These are phyloP conservation scores for Lenzites betulinus DNA, from an alignment of 768 basidiomycete species.

Conservation along the genomic window DNA sequence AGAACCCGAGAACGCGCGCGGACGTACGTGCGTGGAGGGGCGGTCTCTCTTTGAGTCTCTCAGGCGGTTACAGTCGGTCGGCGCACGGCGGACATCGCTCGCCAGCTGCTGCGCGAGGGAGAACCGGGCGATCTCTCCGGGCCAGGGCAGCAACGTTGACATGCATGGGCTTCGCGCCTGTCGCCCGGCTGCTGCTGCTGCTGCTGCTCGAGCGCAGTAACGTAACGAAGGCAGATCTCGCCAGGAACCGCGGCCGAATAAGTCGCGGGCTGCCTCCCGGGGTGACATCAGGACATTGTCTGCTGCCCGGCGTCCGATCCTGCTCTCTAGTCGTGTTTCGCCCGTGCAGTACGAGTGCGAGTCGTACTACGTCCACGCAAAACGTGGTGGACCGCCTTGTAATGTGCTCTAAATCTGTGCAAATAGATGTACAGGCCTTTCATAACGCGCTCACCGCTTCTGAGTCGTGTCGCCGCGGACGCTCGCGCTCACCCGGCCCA, in stretches of 20 bases:
- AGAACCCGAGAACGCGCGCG: conserved; percentile 5
- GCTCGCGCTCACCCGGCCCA: too few relatives aligned
- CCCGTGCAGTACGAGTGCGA: too few relatives aligned
- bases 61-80: background rate
- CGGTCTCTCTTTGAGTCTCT: background rate
- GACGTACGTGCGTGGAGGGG: background rate
- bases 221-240: conserved; percentile 17
- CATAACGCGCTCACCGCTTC: too few relatives aligned
- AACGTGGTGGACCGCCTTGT: too few relatives aligned
- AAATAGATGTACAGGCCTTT: too few relatives aligned
- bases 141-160: background rate
- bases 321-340: background rate
- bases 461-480: too few relatives aligned
- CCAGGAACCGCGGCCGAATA: conserved; percentile 9
- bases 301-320: background rate
- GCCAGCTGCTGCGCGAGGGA: background rate
- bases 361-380: too few relatives aligned
- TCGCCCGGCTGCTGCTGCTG: too few relatives aligned
- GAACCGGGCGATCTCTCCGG: background rate
- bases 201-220: conserved; percentile 1
- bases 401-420: too few relatives aligned
- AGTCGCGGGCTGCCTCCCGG: background rate
- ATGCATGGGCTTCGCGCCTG: too few relatives aligned
- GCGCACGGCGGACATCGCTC: background rate
- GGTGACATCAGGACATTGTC: conserved; percentile 5